phyloP scores from a whole-genome alignment of 371 early-diverging fungal genomes.

The Syncephalastrum sp. region DNA sequence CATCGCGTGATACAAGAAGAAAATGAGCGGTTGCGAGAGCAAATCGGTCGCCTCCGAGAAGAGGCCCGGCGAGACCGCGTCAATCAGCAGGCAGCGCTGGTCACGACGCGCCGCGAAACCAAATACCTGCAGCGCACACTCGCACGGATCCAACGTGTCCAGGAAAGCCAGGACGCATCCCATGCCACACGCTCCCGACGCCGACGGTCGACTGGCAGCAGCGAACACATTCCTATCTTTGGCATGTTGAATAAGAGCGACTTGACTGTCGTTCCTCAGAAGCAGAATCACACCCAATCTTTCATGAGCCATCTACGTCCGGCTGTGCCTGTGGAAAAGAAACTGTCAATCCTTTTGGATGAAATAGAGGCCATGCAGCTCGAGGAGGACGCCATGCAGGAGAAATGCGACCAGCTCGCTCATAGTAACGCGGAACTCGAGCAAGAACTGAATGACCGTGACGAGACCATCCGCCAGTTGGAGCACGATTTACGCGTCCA shows the following conservation, averaged over 20 bases:
- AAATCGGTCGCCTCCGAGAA: conserved; percentile 4
- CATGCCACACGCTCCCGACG: not conserved
- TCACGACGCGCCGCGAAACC: conserved; percentile 1
- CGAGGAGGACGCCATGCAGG: conserved; percentile 7
- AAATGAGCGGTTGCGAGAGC: conserved; percentile 5
- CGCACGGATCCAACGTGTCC: not conserved
- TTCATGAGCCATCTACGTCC: not conserved
- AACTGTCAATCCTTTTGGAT: conserved; percentile 14
- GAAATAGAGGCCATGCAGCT: conserved; percentile 16
- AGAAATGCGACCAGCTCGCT: not conserved
- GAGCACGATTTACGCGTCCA: conserved; percentile 10
- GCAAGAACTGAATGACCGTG: conserved; percentile 2
- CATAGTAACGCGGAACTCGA: conserved; percentile 8
- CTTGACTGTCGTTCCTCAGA: too few species aligned
- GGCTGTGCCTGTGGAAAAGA: conserved; percentile 8
- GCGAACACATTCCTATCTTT: not conserved
- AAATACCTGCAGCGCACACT: conserved; percentile 6
- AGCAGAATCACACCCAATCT: too few species aligned
- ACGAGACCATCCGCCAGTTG: conserved; percentile 13
- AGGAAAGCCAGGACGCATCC: not conserved
- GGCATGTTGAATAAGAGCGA: not conserved
- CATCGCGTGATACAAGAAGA: conserved; percentile 1
- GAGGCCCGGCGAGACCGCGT: conserved; percentile 3
- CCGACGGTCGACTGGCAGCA: conserved; percentile 9
- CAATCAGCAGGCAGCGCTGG: not conserved